These are phyloP conservation scores for Tripterygium wilfordii DNA, from an alignment of 177 flowering plant genomes.

Conservation along the genomic window DNA sequence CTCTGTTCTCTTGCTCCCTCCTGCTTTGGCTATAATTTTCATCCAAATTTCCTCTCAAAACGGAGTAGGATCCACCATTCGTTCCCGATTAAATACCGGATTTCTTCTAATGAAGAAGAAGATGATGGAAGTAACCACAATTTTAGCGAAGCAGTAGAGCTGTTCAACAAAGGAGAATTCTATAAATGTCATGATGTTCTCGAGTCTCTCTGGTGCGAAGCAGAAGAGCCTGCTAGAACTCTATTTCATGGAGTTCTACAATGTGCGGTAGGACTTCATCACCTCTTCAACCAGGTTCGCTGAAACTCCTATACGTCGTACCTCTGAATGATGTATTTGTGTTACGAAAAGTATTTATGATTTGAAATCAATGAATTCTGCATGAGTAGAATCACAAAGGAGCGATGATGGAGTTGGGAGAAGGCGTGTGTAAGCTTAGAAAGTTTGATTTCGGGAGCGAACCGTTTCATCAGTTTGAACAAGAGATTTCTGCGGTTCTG, in stretches of 20 bases:
- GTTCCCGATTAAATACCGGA: not conserved
- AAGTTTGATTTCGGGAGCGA: constrained; percentile 67
- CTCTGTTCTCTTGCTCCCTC: too few species aligned
- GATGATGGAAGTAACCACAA: constrained; percentile 23
- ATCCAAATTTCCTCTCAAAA: not conserved
- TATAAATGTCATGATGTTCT: constrained; percentile 76
- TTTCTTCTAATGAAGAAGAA: constrained; percentile 9
- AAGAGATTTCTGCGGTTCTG: constrained; percentile 57
- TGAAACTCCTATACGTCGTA: not conserved
- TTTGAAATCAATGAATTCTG: not conserved
- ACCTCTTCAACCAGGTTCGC: constrained; percentile 61
- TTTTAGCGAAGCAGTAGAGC: constrained; percentile 58
- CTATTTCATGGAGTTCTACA: constrained; percentile 76
- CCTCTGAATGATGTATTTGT: not conserved
- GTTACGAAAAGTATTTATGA: too few species aligned
- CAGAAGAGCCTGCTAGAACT: constrained; percentile 66
- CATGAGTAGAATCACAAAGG: constrained; percentile 69
- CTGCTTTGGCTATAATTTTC: not conserved
- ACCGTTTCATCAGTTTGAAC: constrained; percentile 70
- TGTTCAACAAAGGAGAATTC: constrained; percentile 66
- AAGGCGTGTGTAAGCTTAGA: constrained; percentile 77
- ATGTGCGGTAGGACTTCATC: constrained; percentile 88
- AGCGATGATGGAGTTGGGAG: constrained; percentile 97
- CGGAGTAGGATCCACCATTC: not conserved
- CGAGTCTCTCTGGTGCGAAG: constrained; percentile 65